Conservation (phyloP, 108 stramenopile genomes). For the Mediolabrus comicus region DNA sequence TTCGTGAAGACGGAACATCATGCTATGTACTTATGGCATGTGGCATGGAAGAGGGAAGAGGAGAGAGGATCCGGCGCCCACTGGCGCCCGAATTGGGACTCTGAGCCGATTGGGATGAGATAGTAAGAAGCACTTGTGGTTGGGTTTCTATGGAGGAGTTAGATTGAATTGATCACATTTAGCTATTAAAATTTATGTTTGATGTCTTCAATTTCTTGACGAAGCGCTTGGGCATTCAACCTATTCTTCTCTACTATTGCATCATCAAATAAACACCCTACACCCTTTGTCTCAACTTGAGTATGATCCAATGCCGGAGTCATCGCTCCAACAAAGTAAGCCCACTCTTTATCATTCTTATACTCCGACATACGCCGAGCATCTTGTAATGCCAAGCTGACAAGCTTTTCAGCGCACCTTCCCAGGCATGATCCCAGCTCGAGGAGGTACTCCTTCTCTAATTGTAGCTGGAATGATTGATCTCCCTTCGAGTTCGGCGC, state of each 20-base stretch:
- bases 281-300: constrained; percentile 27
- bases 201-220: background rate
- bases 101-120: too few species aligned
- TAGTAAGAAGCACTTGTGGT: too few species aligned
- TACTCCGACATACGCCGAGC: constrained; percentile 17
- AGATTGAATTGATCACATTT: background rate
- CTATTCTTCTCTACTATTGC: background rate
- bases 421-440: constrained; percentile 18
- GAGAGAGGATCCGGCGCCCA: too few species aligned
- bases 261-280: constrained; percentile 1
- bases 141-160: too few species aligned
- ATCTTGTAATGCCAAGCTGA: constrained; percentile 29
- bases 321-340: constrained; percentile 28
- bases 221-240: background rate
- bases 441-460: constrained; percentile 26
- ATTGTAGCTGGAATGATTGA: background rate
- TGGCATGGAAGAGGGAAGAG: too few species aligned
- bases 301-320: constrained; percentile 38
- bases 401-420: constrained; percentile 33
- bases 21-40: too few species aligned
- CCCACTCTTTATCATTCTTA: constrained; percentile 16
- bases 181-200: constrained; percentile 1
- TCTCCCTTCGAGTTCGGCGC: background rate
- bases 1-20: too few species aligned
- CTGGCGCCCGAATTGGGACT: too few species aligned